phyloP scores from a whole-genome alignment of 2,329 filamentous ascomycete species.

The Colletotrichum spaethianum region DNA sequence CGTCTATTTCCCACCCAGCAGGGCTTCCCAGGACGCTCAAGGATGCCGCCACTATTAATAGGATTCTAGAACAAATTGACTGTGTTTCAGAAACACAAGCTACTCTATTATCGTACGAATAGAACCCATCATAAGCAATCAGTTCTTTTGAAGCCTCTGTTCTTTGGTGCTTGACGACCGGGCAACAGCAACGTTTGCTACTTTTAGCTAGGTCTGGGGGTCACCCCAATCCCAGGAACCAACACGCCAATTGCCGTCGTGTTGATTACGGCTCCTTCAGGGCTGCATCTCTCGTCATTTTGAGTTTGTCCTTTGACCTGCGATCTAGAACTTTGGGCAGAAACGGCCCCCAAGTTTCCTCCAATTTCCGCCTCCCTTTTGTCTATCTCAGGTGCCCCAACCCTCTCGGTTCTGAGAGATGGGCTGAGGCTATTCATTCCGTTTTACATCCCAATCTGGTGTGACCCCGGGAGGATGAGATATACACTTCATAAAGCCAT shows the following conservation, averaged over 20 bases:
- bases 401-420: neutral
- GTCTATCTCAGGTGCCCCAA: neutral
- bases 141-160: neutral
- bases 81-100: conserved; percentile 39
- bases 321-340: conserved; percentile 14
- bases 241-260: neutral
- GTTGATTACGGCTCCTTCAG: conserved; percentile 7
- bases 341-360: conserved; percentile 31
- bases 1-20: conserved; percentile 20
- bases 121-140: neutral
- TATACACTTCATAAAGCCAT: neutral
- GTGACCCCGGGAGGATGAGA: neutral
- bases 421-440: neutral
- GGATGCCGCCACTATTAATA: conserved; percentile 40
- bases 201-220: neutral
- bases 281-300: conserved; percentile 18
- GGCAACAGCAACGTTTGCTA: neutral
- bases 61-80: conserved; percentile 40
- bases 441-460: neutral
- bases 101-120: conserved; percentile 34
- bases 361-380: neutral
- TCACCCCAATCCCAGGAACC: neutral
- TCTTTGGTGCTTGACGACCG: neutral
- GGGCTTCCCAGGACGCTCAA: conserved; percentile 22
- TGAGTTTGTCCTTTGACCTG: conserved; percentile 7